Percentiles rank a stretch among this genome's conserved stretches.
Conservation (phyloP, 1,284 basidiomycete species). For the Ganoderma resinaceum region DNA sequence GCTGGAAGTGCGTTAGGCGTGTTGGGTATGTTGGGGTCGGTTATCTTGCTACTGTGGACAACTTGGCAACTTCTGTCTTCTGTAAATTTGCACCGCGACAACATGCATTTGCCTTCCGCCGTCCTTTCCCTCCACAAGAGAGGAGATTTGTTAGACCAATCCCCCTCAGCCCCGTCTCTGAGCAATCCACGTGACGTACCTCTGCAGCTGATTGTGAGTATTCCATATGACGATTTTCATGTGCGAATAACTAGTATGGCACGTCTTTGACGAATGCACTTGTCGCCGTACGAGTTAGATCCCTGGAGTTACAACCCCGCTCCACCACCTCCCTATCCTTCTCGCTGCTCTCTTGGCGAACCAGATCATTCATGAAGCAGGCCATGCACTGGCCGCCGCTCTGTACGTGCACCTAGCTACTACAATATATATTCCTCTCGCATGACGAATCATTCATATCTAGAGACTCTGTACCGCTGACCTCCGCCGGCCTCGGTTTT, state of each 20-base stretch:
- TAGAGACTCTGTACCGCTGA: conserved; percentile 10
- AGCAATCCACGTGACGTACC: not conserved
- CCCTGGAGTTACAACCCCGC: conserved; percentile 76
- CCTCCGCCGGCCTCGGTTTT: conserved; percentile 11
- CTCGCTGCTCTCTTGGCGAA: conserved; percentile 61
- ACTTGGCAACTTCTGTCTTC: conserved; percentile 28
- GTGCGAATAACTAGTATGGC: not conserved
- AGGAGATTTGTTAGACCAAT: not conserved
- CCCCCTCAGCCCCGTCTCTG: not conserved
- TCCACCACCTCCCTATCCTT: conserved; percentile 67
- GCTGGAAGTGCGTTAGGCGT: conserved; percentile 54
- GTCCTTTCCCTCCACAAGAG: conserved; percentile 12
- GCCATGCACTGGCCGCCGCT: conserved; percentile 73
- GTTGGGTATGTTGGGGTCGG: conserved; percentile 56
- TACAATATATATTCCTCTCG: no score
- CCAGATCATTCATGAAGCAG: conserved; percentile 73
- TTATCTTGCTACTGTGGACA: conserved; percentile 51
- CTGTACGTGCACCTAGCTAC: conserved; percentile 51
- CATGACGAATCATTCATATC: not conserved
- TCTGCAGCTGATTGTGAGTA: conserved; percentile 20
- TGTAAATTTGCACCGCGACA: not conserved
- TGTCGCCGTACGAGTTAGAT: conserved; percentile 52
- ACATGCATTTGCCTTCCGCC: no score
- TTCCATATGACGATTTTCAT: not conserved
- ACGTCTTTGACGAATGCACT: not conserved